These are phyloP conservation scores for Cryptococcus sp. DNA, from an alignment of 1,284 basidiomycete species.

Conservation along the genomic window DNA sequence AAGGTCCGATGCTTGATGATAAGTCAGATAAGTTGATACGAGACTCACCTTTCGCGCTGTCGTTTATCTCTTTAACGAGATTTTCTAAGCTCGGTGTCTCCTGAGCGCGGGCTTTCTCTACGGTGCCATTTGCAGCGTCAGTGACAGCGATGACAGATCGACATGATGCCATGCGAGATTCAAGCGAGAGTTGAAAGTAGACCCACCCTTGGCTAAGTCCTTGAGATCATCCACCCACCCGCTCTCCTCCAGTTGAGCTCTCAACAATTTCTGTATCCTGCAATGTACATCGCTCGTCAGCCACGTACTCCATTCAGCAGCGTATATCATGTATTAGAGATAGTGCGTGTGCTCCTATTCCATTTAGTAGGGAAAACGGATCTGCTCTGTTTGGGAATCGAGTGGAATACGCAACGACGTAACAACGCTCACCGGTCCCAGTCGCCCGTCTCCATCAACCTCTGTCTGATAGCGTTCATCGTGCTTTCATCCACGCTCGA, in stretches of 20 bases:
- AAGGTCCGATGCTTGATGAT: no score
- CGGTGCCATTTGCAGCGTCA: background rate
- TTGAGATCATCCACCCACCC: constrained; percentile 51
- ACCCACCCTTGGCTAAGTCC: constrained; percentile 48
- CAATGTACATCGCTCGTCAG: background rate
- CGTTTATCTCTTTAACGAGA: constrained; percentile 36
- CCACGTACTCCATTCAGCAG: no score
- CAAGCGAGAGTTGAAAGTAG: background rate
- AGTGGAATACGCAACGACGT: background rate
- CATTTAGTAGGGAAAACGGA: no score
- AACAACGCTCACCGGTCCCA: constrained; percentile 45
- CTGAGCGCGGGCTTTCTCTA: constrained; percentile 43
- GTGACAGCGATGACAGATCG: background rate
- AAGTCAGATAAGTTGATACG: background rate
- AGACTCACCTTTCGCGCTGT: constrained; percentile 38
- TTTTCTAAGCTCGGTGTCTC: constrained; percentile 38
- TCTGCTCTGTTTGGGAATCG: no score
- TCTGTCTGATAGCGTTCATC: constrained; percentile 40
- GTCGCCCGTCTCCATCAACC: constrained; percentile 48
- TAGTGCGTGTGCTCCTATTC: no score
- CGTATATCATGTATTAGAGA: no score
- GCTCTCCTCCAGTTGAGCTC: constrained; percentile 36
- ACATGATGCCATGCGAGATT: no score
- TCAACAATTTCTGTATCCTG: constrained; percentile 42
- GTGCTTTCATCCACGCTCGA: constrained; percentile 27